Evolutionary conservation across 192 early-diverging fungal genomes (phyloP), one percentile per base, ranked within the genome.

Genomic region (Funneliformis mosseae): DNA sequence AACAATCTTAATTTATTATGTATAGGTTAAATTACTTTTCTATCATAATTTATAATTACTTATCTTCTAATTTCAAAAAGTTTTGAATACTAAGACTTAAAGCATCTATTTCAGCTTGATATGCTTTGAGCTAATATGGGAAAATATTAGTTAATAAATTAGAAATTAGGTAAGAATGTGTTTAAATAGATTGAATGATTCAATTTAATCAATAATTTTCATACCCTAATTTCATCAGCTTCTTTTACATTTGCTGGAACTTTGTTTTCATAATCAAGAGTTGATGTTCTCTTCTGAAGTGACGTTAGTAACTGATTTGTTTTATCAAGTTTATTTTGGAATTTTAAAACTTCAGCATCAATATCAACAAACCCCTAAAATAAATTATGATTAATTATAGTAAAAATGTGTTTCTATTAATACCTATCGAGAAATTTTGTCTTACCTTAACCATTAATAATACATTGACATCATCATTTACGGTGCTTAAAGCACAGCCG

Each of bases 281-380:
- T 88, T 71, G 83, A 77, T 46, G 87, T 93, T 81, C 92, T 94
- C 83, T 93, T 91, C 42, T 82, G 73, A 60, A 92, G 86, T 16
- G 84, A 87, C 25, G 89, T 88, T 76, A 88, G 83, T n/a, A 88
- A 81, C 81, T 93, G 90, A 63, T 79, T 82, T 14, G 86, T 86
- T 87, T 95, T 96, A 70, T 83, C 86, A 48, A 93, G 75, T 85
- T 96, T 95, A 81, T 90, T 88, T 77, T 94, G 89, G 66, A 96
- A 85, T 84, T 97, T 96, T 69, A 82, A 80, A 61, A 98, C 87
- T 85, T 98, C 96, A 59, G 90, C 89, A 79, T 93, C 93, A 80
- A 98, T 90, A 81, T 97, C 92, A 39, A 97, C 92, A 76, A 82
- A 80, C 27, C 85, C 83, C 68, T 70, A 41, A 11, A 27, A 66